Evolutionary conservation across 257 asterid genomes (phyloP).

Genomic region (Handroanthus guayacan): DNA sequence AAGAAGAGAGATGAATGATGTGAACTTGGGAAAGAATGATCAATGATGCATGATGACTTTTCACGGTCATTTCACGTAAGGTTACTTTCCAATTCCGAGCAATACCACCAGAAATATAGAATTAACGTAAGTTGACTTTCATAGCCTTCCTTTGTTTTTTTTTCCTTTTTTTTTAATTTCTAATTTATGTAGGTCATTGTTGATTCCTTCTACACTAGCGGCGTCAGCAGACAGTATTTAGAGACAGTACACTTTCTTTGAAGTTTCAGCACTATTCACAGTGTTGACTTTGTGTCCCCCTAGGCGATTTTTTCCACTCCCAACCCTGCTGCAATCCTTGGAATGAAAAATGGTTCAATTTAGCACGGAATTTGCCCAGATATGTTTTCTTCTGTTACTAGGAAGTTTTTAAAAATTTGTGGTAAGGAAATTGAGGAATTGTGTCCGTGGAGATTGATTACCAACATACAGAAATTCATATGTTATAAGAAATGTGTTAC

Average conservation of each 20-base stretch:
- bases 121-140: not conserved
- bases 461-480: too few species aligned
- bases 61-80: not conserved
- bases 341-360: too few species aligned
- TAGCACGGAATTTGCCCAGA: too few species aligned
- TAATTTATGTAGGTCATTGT: not conserved
- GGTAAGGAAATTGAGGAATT: too few species aligned
- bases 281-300: too few species aligned
- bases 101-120: not conserved
- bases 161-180: too few species aligned
- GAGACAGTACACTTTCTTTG: not conserved
- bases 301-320: too few species aligned
- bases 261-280: not conserved
- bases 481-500: too few species aligned
- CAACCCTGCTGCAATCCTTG: too few species aligned
- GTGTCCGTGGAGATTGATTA: too few species aligned
- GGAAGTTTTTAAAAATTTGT: too few species aligned
- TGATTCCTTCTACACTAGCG: not conserved
- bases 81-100: not conserved
- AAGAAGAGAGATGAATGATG: not conserved
- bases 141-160: not conserved
- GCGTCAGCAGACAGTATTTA: not conserved
- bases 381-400: too few species aligned
- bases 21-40: not conserved
- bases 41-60: not conserved